These are phyloP conservation scores for Botrytis fabae DNA, from an alignment of 2,329 filamentous ascomycete genomes.

Conservation along the genomic window DNA sequence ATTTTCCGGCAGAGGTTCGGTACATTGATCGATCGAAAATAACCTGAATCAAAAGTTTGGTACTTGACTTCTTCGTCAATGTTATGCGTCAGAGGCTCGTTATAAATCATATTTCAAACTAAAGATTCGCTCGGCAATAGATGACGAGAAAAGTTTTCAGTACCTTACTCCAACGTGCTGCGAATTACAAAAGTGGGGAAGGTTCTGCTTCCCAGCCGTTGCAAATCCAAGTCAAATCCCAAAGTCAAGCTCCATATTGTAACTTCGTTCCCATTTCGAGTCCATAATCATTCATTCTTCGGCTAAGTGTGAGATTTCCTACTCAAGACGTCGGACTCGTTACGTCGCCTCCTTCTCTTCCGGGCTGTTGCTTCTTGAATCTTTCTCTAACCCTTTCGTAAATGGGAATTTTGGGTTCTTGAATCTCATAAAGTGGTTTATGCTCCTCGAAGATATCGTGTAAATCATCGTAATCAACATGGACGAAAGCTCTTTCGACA, in stretches of 20 bases:
- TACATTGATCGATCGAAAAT: not conserved
- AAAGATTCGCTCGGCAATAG: not conserved
- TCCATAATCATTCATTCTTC: not conserved
- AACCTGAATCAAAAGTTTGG: not conserved
- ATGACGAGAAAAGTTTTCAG: not conserved
- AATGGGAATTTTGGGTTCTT: constrained; percentile 18
- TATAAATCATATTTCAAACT: not conserved
- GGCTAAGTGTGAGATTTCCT: not conserved
- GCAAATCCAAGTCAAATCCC: not conserved
- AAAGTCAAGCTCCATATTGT: not conserved
- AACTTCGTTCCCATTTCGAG: not conserved
- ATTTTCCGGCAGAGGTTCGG: not conserved
- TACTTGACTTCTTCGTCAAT: not conserved
- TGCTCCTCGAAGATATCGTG: constrained; percentile 24
- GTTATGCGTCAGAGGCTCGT: not conserved
- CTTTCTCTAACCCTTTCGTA: constrained; percentile 17
- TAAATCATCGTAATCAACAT: constrained; percentile 83
- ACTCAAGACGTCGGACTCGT: not conserved
- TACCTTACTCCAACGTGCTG: not conserved
- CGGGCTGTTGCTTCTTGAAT: constrained; percentile 7
- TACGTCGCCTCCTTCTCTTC: not conserved
- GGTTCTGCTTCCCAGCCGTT: not conserved
- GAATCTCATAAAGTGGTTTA: constrained; percentile 22
- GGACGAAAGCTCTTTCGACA: constrained; percentile 91
- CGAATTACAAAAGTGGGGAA: not conserved